These are phyloP conservation scores for Cercophora scortea DNA, from an alignment of 495 filamentous ascomycete species.

Conservation along the genomic window DNA sequence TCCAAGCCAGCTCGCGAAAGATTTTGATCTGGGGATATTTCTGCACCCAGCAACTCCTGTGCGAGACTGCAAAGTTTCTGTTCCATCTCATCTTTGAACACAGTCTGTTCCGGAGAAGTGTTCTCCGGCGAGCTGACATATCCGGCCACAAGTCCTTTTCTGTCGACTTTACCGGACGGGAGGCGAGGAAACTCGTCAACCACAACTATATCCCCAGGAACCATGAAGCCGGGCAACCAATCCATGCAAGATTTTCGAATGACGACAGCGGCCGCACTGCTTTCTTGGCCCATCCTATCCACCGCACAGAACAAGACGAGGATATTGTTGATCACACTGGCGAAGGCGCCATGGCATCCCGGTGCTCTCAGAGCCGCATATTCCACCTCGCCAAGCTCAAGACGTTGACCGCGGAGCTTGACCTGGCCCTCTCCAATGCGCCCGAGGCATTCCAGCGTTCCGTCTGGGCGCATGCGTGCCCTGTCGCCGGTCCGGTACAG, in stretches of 20 bases:
- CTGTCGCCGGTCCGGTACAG: constrained; percentile 85
- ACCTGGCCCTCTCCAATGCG: constrained; percentile 72
- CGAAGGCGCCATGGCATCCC: constrained; percentile 48
- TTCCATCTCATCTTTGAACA: constrained; percentile 31
- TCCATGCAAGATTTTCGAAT: constrained; percentile 52
- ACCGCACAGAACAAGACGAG: constrained; percentile 63
- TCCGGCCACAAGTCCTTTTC: constrained; percentile 50
- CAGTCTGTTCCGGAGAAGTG: not conserved
- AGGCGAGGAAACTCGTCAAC: constrained; percentile 56
- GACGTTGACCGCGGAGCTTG: constrained; percentile 71
- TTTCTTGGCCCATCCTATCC: constrained; percentile 20
- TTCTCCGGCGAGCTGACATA: constrained; percentile 31
- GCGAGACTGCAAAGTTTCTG: constrained; percentile 41
- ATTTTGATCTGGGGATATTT: constrained; percentile 28
- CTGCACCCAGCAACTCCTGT: constrained; percentile 34
- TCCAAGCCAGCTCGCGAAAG: constrained; percentile 57
- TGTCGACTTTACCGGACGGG: constrained; percentile 73
- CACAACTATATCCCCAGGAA: constrained; percentile 60
- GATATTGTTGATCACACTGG: constrained; percentile 48
- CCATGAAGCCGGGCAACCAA: constrained; percentile 74
- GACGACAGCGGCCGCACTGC: constrained; percentile 7
- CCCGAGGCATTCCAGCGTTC: constrained; percentile 73
- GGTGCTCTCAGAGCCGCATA: constrained; percentile 50
- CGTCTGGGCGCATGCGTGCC: constrained; percentile 58
- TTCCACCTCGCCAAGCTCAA: constrained; percentile 81